Evolutionary conservation across 2,329 filamentous ascomycete genomes (phyloP).

Genomic region (Pyrenophora graminea): DNA sequence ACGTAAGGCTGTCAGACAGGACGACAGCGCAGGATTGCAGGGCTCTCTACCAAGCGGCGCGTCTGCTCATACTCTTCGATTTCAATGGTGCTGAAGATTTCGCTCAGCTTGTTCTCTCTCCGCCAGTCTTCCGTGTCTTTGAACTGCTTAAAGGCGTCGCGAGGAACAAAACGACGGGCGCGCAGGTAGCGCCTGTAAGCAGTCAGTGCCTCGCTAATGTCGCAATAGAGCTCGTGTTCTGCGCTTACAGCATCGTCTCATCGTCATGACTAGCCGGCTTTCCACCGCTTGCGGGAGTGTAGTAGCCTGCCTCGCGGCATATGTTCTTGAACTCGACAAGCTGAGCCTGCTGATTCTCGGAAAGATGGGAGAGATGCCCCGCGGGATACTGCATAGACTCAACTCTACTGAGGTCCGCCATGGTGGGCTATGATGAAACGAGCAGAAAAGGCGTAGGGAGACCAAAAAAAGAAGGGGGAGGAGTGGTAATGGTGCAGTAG

Average conservation of each 20-base stretch:
- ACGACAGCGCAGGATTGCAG: conserved; percentile 3
- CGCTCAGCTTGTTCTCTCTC: conserved; percentile 74
- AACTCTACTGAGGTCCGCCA: conserved; percentile 43
- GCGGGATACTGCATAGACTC: conserved; percentile 65
- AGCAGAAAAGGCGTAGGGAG: background rate
- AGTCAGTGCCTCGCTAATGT: conserved; percentile 30
- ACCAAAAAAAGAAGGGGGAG: conserved; percentile 5
- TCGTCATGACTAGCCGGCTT: conserved; percentile 69
- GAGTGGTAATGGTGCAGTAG: conserved; percentile 13
- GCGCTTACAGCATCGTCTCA: conserved; percentile 68
- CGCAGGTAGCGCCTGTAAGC: conserved; percentile 75
- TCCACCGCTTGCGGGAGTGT: conserved; percentile 53
- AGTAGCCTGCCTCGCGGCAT: conserved; percentile 67
- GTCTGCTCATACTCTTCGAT: conserved; percentile 81
- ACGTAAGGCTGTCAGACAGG: conserved; percentile 28
- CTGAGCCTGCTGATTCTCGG: conserved; percentile 66
- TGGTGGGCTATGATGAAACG: conserved; percentile 13
- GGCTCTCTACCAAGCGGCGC: conserved; percentile 66
- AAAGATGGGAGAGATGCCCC: conserved; percentile 82
- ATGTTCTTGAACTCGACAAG: conserved; percentile 73
- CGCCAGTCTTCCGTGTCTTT: conserved; percentile 88
- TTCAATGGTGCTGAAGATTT: conserved; percentile 85
- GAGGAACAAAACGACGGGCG: conserved; percentile 77
- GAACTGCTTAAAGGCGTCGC: conserved; percentile 82
- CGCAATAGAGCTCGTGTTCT: conserved; percentile 4